Base-by-base conservation (phyloP, 2,329 filamentous ascomycete genomes). In the Cladosporium sp. region DNA sequence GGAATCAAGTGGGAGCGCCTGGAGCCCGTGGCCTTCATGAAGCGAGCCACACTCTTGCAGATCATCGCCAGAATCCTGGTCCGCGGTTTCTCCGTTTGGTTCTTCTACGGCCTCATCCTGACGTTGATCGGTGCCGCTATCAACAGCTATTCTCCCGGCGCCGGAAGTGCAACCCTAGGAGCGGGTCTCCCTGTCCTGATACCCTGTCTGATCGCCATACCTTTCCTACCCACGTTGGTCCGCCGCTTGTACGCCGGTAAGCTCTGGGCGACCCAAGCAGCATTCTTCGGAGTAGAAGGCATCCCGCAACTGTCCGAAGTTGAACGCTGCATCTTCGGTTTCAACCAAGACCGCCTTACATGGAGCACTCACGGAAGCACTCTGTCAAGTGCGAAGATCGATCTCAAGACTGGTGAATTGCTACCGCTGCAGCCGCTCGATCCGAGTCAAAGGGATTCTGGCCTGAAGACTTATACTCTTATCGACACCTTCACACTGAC, bases 401-500 rank as follows among this genome's bases (percentile, higher is more conserved):
- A 2, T 73, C 70, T 61, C 70, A 71, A 28, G 14, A 46, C 39
- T n/a, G 58, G 32, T 5, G 46, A 56, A 32, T 23, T 49, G 26
- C 26, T 54, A 21, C 26, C 51, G 5, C 28, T 30, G 28, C 2
- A 28, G n/a, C 28, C 51, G 8, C 18, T 4, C 14, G 51, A 32
- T 5, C 26, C 14, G 1, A 16, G 3, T 11, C 18, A 2, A 25
- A 32, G 18, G 10, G 5, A 4, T 10, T 21, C 49, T 32, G 18
- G 5, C 10, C 11, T 54, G 18, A n/a, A 32, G 25, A 39, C 72
- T 2, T 78, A 79, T 68, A 81, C 79, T 0, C 70, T 81, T 2
- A 74, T 81, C n/a, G 78, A 81, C 64, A 79, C 76, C 16, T 73
- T 74, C 53, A 79, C 74, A n/a, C 78, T 82, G 76, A 82, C 79